phyloP scores from a whole-genome alignment of 2,329 filamentous ascomycete species.

The Xylariomycetidae sp. region DNA sequence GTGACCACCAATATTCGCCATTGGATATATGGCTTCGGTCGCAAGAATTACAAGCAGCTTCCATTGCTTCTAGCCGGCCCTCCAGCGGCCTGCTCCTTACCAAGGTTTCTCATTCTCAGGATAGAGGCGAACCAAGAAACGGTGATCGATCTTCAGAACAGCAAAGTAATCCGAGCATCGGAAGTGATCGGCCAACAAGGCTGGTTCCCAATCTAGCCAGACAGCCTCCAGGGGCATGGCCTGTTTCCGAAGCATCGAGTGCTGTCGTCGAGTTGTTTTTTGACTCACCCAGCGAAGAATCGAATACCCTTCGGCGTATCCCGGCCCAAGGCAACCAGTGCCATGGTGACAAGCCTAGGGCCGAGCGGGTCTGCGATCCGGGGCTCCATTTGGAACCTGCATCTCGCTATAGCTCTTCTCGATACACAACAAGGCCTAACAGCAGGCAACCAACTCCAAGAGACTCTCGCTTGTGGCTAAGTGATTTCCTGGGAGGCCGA shows the following conservation, averaged over 20 bases:
- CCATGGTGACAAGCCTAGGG: constrained; percentile 8
- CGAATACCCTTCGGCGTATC: constrained; percentile 5
- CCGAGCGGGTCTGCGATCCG: no score
- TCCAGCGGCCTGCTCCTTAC: constrained; percentile 12
- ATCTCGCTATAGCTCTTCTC: constrained; percentile 21
- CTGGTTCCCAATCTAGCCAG: constrained; percentile 2
- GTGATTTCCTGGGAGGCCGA: constrained; percentile 11
- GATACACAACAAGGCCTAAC: constrained; percentile 17
- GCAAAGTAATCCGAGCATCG: no score
- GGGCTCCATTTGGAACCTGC: no score
- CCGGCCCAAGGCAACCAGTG: not conserved
- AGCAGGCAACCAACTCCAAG: constrained; percentile 16
- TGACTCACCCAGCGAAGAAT: constrained; percentile 5
- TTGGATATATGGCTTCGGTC: constrained; percentile 25
- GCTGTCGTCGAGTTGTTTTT: constrained; percentile 1
- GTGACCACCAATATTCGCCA: constrained; percentile 15
- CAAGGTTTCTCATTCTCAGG: constrained; percentile 3
- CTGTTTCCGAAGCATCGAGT: not conserved
- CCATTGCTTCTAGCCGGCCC: constrained; percentile 13
- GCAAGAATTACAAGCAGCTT: constrained; percentile 18
- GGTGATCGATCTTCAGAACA: not conserved
- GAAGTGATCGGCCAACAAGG: not conserved
- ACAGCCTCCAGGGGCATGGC: not conserved
- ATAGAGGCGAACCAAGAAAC: not conserved
- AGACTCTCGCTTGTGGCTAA: constrained; percentile 12